These are phyloP conservation scores for Elaphomyces granulatus DNA, from an alignment of 495 filamentous ascomycete species.

Conservation along the genomic window DNA sequence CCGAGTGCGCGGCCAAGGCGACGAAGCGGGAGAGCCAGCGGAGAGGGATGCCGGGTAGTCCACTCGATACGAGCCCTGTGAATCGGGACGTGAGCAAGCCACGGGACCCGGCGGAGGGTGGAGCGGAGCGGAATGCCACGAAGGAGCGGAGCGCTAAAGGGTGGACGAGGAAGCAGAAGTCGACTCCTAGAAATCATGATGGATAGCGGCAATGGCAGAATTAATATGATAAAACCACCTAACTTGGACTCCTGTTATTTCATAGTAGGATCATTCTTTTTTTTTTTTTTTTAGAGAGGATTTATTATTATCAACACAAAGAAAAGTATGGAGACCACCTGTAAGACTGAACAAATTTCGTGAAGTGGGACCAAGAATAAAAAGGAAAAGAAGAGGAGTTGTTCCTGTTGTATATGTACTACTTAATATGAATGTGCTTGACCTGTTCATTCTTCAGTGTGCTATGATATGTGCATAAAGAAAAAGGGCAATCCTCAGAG, in stretches of 20 bases:
- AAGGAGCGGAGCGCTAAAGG: constrained; percentile 33
- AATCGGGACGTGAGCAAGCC: constrained; percentile 44
- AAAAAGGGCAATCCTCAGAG: too few species aligned
- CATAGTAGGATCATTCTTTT: background rate
- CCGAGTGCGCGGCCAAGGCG: constrained; percentile 36
- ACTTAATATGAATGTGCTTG: too few species aligned
- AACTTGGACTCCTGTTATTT: background rate
- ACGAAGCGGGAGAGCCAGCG: constrained; percentile 20
- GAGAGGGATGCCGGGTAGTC: constrained; percentile 24
- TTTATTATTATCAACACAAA: too few species aligned
- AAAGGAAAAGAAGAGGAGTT: too few species aligned
- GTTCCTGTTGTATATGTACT: too few species aligned
- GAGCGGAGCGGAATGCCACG: constrained; percentile 26
- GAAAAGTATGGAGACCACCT: too few species aligned
- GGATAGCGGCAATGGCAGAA: too few species aligned
- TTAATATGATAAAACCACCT: constrained; percentile 1
- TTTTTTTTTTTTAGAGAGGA: too few species aligned
- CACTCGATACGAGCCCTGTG: constrained; percentile 44
- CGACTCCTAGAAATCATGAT: constrained; percentile 22
- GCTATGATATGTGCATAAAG: too few species aligned
- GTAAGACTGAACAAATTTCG: too few species aligned
- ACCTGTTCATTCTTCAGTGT: too few species aligned
- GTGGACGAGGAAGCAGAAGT: constrained; percentile 30
- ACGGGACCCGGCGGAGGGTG: constrained; percentile 32
- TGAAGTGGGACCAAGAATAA: too few species aligned